Conservation (phyloP, 2,329 filamentous ascomycete genomes). For the Tricladium varicosporioides region DNA sequence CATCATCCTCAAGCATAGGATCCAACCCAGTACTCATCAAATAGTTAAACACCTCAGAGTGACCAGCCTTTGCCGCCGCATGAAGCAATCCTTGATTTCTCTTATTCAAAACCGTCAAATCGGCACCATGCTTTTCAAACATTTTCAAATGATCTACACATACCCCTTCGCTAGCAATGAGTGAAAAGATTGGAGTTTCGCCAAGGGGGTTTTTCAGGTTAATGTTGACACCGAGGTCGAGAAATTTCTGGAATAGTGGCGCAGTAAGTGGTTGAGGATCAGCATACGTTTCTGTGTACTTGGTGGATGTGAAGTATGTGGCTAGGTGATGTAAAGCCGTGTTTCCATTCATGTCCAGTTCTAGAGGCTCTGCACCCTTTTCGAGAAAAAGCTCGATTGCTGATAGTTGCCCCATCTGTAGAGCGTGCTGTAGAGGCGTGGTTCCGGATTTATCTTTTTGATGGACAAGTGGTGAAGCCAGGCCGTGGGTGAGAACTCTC, state of each 20-base stretch:
- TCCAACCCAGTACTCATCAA: slow-evolving; percentile 7
- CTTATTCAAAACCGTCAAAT: slow-evolving; percentile 2
- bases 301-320: background rate
- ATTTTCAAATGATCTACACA: background rate
- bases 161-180: background rate
- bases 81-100: background rate
- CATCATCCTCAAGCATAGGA: slow-evolving; percentile 17
- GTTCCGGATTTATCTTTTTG: slow-evolving; percentile 15
- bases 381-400: slow-evolving; percentile 2
- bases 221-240: slow-evolving; percentile 13
- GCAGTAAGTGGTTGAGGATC: background rate
- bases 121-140: background rate
- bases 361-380: slow-evolving; percentile 10
- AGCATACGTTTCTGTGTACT: background rate
- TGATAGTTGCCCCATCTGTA: background rate
- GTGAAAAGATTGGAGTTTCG: slow-evolving; percentile 3
- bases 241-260: background rate
- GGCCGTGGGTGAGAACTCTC: background rate
- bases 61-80: background rate
- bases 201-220: slow-evolving; percentile 11
- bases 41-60: background rate
- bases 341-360: slow-evolving; percentile 11
- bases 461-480: background rate
- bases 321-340: slow-evolving; percentile 18
- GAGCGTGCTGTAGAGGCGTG: slow-evolving; percentile 11